Evolutionary conservation across 1,139 yeast genomes (phyloP), one percentile per base, ranked within the genome.

Genomic region (Debaryomyces subglobosus): DNA sequence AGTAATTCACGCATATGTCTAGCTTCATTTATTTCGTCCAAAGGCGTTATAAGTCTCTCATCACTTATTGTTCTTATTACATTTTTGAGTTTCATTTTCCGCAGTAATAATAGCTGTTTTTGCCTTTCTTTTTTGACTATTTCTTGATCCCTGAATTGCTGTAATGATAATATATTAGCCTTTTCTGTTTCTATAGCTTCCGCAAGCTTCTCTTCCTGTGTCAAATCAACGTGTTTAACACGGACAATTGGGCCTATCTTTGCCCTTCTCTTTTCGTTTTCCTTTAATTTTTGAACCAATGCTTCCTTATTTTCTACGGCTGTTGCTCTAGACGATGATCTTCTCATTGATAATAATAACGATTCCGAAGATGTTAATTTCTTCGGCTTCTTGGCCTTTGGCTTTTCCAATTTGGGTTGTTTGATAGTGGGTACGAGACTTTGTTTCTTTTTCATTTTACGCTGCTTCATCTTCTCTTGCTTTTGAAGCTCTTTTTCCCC

Each of bases 141-240:
- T 64, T 94, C 99, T 63, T 89, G 94, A 58, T 92, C 95, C 58
- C 86, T 82, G 60, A 89, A 92, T 59, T 79, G 76, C 52, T 88
- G 83, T 54, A 94, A 73, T 3, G 97, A 87, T 27, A 82, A 74
- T 4, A 84, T 70, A 64, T 95, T 94, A 44, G 80, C 78, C 61
- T 80, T 78, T 64, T 94, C 99, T 0, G 98, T 95, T 56, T 86
- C 88, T 41, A 84, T 74, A 0, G 99, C 98, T 61, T 91, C 96
- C 10, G 79, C 86, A 45, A 94, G 69, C 49, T 92, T 76, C 62
- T 94, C 96, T 53, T 86, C 96, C 59, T 94, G 96, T 0, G 99
- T 91, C 63, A 88, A 63, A 54, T 79, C 84, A 13, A 74, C 72
- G 47, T 78, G 77, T 50, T 64, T 66, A 55, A 65, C 69, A 48